Percentiles rank a stretch among this genome's conserved stretches.
phyloP scores from a whole-genome alignment of 352 stramenopile species.

The Phytophthora vignae region DNA sequence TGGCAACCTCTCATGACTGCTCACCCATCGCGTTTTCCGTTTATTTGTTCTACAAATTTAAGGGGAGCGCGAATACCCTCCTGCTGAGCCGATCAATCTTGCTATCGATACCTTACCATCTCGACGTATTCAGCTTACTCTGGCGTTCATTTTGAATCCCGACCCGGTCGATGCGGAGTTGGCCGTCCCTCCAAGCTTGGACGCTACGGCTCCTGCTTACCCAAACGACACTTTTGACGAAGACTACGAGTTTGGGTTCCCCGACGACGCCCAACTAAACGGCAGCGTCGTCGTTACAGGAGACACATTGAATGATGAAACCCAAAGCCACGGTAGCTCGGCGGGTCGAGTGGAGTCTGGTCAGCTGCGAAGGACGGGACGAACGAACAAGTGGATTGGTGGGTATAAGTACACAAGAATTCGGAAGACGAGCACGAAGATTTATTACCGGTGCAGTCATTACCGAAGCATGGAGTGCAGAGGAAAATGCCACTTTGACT shows the following conservation, averaged over 20 bases:
- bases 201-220: neutral
- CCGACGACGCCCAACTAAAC: neutral
- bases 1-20: too few relatives aligned
- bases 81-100: too few relatives aligned
- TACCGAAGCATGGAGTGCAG: neutral
- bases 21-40: too few relatives aligned
- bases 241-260: neutral
- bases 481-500: constrained; percentile 1
- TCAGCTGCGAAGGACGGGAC: neutral
- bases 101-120: too few relatives aligned
- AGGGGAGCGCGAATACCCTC: too few relatives aligned
- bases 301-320: neutral
- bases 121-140: too few relatives aligned
- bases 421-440: neutral
- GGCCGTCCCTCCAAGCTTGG: neutral
- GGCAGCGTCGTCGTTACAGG: neutral
- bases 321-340: too few relatives aligned
- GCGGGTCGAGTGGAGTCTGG: neutral
- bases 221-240: neutral
- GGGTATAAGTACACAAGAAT: neutral
- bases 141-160: too few relatives aligned
- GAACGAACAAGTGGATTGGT: neutral
- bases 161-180: too few relatives aligned
- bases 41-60: too few relatives aligned
- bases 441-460: neutral